These are phyloP conservation scores for Hemileccinum hortonii DNA, from an alignment of 1,284 basidiomycete species.

Conservation along the genomic window DNA sequence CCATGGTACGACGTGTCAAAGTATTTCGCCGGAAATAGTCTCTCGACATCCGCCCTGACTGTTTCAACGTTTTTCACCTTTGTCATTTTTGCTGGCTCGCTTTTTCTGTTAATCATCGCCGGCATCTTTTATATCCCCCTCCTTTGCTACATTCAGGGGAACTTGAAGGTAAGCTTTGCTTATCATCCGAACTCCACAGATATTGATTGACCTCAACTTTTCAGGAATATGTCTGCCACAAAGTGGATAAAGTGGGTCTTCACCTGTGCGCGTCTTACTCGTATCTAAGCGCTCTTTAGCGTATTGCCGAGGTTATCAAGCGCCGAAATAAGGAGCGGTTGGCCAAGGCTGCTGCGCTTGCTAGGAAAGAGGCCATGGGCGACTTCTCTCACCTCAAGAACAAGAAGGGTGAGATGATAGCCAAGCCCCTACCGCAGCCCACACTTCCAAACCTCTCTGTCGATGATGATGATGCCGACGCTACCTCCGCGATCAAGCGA, in stretches of 20 bases:
- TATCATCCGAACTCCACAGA: not conserved
- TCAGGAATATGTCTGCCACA: slow-evolving; percentile 97
- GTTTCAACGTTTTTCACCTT: slow-evolving; percentile 91
- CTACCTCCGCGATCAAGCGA: slow-evolving; percentile 57
- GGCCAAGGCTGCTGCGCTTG: slow-evolving; percentile 77
- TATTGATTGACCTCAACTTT: slow-evolving; percentile 10
- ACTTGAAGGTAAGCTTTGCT: slow-evolving; percentile 69
- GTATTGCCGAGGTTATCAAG: slow-evolving; percentile 92
- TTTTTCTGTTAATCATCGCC: slow-evolving; percentile 80
- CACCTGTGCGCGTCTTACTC: not conserved
- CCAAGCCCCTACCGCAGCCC: slow-evolving; percentile 87
- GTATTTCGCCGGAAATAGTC: slow-evolving; percentile 66
- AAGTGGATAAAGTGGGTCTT: slow-evolving; percentile 85
- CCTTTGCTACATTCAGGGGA: slow-evolving; percentile 93
- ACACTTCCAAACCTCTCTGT: slow-evolving; percentile 91
- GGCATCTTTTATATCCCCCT: slow-evolving; percentile 90
- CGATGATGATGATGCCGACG: slow-evolving; percentile 74
- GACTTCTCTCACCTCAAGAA: slow-evolving; percentile 91
- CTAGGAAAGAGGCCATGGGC: slow-evolving; percentile 87
- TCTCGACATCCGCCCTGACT: slow-evolving; percentile 82
- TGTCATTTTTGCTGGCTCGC: slow-evolving; percentile 80
- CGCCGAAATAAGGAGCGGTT: slow-evolving; percentile 87
- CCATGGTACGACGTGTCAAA: slow-evolving; percentile 67
- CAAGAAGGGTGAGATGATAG: slow-evolving; percentile 85
- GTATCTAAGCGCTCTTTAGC: slow-evolving; percentile 41